Evolutionary conservation across 192 early-diverging fungal species (phyloP), one percentile per base, ranked within the genome.

Genomic region (Umbelopsis sp.): DNA sequence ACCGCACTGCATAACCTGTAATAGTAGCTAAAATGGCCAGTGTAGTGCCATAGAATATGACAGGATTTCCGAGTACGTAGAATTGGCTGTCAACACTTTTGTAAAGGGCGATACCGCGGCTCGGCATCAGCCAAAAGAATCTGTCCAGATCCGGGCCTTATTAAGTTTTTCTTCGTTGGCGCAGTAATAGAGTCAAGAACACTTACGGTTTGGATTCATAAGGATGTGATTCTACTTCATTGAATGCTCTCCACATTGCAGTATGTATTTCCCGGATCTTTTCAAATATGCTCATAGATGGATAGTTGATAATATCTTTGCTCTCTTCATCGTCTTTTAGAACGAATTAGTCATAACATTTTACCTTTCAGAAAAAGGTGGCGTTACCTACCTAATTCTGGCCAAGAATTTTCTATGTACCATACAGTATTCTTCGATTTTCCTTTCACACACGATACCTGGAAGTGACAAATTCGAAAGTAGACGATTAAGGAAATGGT

Each of bases 231-330:
- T 90, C 92, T 31, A 98, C 80, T 8, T 88, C 93, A 51, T 90
- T 85, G 77, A 97, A 97, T 71, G 92, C 88, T 5, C 75, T 86
- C 83, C 93, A 89, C 97, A 99, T 99, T 26, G 92, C 86, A 32
- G 81, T 78, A 45, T 96, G 94, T 17, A 96, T 79, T 76, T 98
- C 93, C n/a, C 91, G 45, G 31, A 97, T 95, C 82, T 98, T 99
- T 29, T 76, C 79, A 29, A 94, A 77, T 68, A 98, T 96, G 9
- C 89, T 82, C 14, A 90, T 88, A 20, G 81, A 81, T 53, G 74
- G 82, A 77, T 88, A 88, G 71, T 84, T 84, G 49, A 90, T 87
- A 70, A 81, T 81, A 21, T 81, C 81, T 0, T 84, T 41, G 38
- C 5, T 77, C 69, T 87, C 76, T n/a, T 75, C 84, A 10, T 88